Evolutionary conservation across 139 green algal species (phyloP).

Genomic region (Cymbomonas tetramitiformis): DNA sequence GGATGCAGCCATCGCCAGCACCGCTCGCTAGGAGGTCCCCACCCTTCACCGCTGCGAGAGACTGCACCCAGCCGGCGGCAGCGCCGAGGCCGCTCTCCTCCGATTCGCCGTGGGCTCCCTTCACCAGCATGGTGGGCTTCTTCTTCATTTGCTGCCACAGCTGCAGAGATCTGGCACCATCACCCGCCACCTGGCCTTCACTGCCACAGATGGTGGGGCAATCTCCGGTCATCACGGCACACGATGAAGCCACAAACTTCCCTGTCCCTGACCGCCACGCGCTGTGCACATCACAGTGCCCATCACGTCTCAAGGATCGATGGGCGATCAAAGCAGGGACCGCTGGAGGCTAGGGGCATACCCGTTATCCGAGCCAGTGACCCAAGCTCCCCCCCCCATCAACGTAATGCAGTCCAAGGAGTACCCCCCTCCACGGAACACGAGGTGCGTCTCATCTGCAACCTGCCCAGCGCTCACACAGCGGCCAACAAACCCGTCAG

Average conservation of each 20-base stretch:
- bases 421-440: conserved; percentile 48
- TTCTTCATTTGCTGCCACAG: conserved; percentile 51
- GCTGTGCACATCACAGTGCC: too few species aligned
- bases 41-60: conserved; percentile 47
- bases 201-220: background rate
- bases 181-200: background rate
- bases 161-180: conserved; percentile 9
- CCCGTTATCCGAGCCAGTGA: conserved; percentile 57
- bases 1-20: conserved; percentile 67
- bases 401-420: conserved; percentile 47
- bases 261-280: too few species aligned
- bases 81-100: background rate
- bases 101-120: conserved; percentile 23
- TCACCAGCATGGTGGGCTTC: conserved; percentile 43
- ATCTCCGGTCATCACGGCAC: too few species aligned
- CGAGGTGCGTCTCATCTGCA: conserved; percentile 85
- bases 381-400: conserved; percentile 56
- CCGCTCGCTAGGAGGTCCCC: conserved; percentile 69
- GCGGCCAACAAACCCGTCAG: conserved; percentile 1
- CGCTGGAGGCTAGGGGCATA: background rate
- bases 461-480: conserved; percentile 28
- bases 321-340: background rate
- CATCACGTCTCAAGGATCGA: too few species aligned
- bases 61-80: conserved; percentile 50
- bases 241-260: too few species aligned